Conservation (phyloP, 2,329 filamentous ascomycete species). For the Penicillium sp. region DNA sequence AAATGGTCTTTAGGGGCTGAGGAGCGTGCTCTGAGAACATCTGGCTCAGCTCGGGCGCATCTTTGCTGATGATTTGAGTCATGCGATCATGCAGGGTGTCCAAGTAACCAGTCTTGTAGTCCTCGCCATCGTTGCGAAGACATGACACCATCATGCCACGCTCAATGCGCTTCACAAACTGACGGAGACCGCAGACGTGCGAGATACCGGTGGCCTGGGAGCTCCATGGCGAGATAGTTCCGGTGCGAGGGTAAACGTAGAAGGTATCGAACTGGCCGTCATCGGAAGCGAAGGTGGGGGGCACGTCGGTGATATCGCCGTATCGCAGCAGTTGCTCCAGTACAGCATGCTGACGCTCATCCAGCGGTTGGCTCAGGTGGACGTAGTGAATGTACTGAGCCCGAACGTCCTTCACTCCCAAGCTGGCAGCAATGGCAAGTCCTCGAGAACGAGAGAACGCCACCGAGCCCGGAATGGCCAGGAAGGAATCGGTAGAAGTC, state of each 20-base stretch:
- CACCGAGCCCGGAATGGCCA: slow-evolving; percentile 42
- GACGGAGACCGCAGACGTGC: slow-evolving; percentile 78
- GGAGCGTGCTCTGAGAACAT: slow-evolving; percentile 75
- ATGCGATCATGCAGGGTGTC: slow-evolving; percentile 86
- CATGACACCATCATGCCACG: slow-evolving; percentile 73
- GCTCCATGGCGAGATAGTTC: slow-evolving; percentile 91
- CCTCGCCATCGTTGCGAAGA: slow-evolving; percentile 58
- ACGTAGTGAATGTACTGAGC: slow-evolving; percentile 62
- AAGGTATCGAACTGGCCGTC: slow-evolving; percentile 57
- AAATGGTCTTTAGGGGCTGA: slow-evolving; percentile 68
- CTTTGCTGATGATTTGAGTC: slow-evolving; percentile 76
- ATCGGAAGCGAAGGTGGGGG: slow-evolving; percentile 42
- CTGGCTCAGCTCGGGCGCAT: slow-evolving; percentile 64
- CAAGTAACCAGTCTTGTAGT: slow-evolving; percentile 55
- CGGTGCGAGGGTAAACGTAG: slow-evolving; percentile 75
- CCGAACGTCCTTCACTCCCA: slow-evolving; percentile 44
- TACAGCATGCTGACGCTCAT: slow-evolving; percentile 48
- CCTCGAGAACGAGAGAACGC: slow-evolving; percentile 48
- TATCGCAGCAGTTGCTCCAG: slow-evolving; percentile 62
- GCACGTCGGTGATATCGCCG: slow-evolving; percentile 54
- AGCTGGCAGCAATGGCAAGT: slow-evolving; percentile 41
- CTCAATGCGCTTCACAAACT: slow-evolving; percentile 75
- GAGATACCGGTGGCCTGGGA: slow-evolving; percentile 94
- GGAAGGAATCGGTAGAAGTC: slow-evolving; percentile 33
- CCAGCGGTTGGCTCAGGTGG: slow-evolving; percentile 53